These are phyloP conservation scores for Malassezia brasiliensis DNA, from an alignment of 1,284 basidiomycete species.

Conservation along the genomic window DNA sequence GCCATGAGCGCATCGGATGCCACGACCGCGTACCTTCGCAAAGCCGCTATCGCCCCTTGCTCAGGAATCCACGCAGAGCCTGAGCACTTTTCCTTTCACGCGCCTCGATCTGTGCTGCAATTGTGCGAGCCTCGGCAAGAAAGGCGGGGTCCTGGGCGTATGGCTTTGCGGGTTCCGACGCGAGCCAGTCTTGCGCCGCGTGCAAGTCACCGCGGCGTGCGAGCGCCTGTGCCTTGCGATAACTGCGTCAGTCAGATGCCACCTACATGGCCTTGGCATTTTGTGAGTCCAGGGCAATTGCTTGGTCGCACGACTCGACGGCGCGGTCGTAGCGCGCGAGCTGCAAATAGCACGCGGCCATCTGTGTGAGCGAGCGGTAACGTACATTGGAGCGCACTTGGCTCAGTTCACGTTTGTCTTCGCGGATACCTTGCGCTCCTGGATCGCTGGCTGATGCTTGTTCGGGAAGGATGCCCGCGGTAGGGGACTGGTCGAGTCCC, in stretches of 20 bases:
- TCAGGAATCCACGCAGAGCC: constrained; percentile 10
- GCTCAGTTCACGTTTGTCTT: constrained; percentile 12
- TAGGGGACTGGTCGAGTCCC: constrained; percentile 10
- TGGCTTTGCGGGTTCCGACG: not conserved
- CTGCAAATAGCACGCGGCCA: constrained; percentile 20
- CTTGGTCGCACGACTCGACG: constrained; percentile 11
- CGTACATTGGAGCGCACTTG: constrained; percentile 18
- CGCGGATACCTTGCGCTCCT: not conserved
- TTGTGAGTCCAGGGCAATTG: constrained; percentile 4
- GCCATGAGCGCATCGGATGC: too few species aligned
- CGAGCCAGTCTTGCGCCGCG: constrained; percentile 9
- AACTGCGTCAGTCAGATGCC: constrained; percentile 9
- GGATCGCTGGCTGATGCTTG: too few species aligned
- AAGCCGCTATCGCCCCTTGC: not conserved
- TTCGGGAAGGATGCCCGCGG: not conserved
- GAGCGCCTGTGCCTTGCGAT: constrained; percentile 15
- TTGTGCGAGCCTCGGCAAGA: not conserved
- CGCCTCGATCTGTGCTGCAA: not conserved
- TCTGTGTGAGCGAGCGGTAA: constrained; percentile 3
- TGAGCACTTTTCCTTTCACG: constrained; percentile 5
- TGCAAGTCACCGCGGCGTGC: constrained; percentile 8
- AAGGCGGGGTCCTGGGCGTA: not conserved
- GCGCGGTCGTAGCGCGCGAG: constrained; percentile 13
- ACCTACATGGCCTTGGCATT: constrained; percentile 19
- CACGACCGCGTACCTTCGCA: too few species aligned